These are phyloP conservation scores for Craspedostauros australis DNA, from an alignment of 108 stramenopile genomes.

Conservation along the genomic window DNA sequence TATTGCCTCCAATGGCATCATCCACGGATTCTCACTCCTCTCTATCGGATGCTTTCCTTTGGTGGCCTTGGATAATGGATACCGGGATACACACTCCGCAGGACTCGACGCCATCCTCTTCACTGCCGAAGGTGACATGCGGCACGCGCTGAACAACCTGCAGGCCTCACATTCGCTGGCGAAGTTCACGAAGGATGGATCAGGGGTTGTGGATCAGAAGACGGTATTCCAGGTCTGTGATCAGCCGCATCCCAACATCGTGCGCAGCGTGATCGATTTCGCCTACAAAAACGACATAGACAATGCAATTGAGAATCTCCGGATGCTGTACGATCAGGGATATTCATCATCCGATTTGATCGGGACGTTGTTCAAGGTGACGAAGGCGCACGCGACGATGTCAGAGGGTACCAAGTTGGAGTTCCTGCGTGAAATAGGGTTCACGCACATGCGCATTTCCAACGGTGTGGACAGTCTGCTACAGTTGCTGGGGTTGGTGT, in stretches of 20 bases:
- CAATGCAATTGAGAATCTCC: constrained; percentile 44
- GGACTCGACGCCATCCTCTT: constrained; percentile 97
- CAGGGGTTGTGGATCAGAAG: constrained; percentile 80
- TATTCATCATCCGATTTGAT: constrained; percentile 89
- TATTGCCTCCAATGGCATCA: neutral
- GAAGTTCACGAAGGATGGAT: constrained; percentile 41
- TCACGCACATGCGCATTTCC: constrained; percentile 89
- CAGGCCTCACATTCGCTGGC: constrained; percentile 79
- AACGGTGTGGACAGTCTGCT: constrained; percentile 77
- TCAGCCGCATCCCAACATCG: constrained; percentile 96
- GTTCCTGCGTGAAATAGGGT: constrained; percentile 90
- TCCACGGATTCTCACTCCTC: neutral
- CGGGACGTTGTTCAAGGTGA: constrained; percentile 92
- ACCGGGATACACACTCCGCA: neutral
- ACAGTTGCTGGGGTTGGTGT: constrained; percentile 85
- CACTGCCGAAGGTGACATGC: constrained; percentile 99
- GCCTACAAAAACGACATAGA: constrained; percentile 61
- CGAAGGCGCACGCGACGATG: constrained; percentile 60
- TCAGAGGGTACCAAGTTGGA: constrained; percentile 83
- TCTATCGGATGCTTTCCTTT: neutral
- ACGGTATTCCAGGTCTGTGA: constrained; percentile 98
- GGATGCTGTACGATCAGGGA: constrained; percentile 49
- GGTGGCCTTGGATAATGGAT: neutral
- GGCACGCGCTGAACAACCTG: constrained; percentile 96
- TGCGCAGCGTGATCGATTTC: constrained; percentile 65